phyloP scores from a whole-genome alignment of 2,329 filamentous ascomycete species.

The Ascochyta pisi region DNA sequence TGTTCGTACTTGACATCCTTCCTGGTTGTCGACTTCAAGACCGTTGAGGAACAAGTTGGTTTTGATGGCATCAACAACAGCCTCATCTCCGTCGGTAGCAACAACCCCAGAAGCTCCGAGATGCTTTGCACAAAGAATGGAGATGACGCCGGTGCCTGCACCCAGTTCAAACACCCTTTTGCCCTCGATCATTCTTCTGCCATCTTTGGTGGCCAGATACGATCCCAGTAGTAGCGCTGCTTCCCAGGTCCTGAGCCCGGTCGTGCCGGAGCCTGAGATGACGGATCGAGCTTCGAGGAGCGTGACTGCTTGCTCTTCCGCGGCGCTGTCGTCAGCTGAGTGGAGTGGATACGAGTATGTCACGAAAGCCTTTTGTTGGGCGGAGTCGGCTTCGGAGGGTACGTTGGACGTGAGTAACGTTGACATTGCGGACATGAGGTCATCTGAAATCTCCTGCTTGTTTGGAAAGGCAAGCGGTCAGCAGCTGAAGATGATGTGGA shows the following conservation, averaged over 20 bases:
- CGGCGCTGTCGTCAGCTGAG: constrained; percentile 21
- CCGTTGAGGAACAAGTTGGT: constrained; percentile 74
- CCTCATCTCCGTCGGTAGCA: constrained; percentile 76
- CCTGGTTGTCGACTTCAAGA: constrained; percentile 58
- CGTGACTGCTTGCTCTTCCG: constrained; percentile 57
- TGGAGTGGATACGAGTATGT: constrained; percentile 64
- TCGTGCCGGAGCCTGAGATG: constrained; percentile 74
- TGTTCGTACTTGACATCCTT: constrained; percentile 49
- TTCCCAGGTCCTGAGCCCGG: constrained; percentile 82
- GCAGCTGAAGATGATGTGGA: constrained; percentile 20
- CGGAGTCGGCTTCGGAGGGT: constrained; percentile 69
- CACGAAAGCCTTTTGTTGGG: constrained; percentile 76
- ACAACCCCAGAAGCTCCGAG: constrained; percentile 66
- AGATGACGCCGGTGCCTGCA: constrained; percentile 77
- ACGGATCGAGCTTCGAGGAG: constrained; percentile 73
- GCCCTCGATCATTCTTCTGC: constrained; percentile 56
- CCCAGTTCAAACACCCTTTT: constrained; percentile 75
- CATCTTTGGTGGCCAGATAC: constrained; percentile 62
- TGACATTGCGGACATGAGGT: constrained; percentile 74
- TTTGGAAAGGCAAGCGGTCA: constrained; percentile 31
- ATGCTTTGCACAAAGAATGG: constrained; percentile 74
- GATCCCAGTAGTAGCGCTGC: constrained; percentile 76
- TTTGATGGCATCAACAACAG: constrained; percentile 71
- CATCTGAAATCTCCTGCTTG: constrained; percentile 79
- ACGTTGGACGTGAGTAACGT: constrained; percentile 68